phyloP scores from a whole-genome alignment of 1,284 basidiomycete genomes.

The Irpex sp. region DNA sequence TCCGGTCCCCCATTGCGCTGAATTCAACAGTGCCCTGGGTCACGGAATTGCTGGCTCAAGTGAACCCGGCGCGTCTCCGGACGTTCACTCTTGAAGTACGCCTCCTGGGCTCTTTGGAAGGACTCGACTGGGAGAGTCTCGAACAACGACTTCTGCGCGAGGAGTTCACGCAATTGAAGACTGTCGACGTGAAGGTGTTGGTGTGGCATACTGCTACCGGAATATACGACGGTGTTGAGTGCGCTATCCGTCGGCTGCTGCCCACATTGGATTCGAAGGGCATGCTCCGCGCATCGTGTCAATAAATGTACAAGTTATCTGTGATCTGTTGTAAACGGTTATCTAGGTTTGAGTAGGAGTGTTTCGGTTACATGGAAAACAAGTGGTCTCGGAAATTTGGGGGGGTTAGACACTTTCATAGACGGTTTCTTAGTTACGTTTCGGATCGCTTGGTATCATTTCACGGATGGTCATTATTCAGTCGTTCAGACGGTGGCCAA shows the following conservation, averaged over 20 bases:
- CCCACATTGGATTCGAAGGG: constrained; percentile 19
- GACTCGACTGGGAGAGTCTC: constrained; percentile 23
- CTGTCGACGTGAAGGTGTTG: constrained; percentile 19
- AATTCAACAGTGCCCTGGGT: constrained; percentile 24
- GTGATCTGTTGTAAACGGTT: no score
- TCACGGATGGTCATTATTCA: background rate
- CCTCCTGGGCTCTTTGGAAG: constrained; percentile 24
- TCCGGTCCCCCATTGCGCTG: constrained; percentile 24
- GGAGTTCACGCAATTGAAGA: constrained; percentile 16
- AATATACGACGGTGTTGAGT: constrained; percentile 17
- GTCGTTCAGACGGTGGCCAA: background rate
- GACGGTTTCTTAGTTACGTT: background rate
- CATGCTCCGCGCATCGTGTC: constrained; percentile 13
- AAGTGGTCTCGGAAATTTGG: background rate
- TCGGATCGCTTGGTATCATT: background rate
- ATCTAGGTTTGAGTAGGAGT: no score
- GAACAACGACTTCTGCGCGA: constrained; percentile 14
- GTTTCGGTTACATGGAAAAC: no score
- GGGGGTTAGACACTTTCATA: background rate
- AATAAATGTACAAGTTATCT: background rate
- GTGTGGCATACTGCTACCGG: constrained; percentile 23
- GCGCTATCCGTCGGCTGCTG: constrained; percentile 17
- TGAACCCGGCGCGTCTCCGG: constrained; percentile 14
- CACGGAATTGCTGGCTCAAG: constrained; percentile 18
- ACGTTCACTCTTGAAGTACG: constrained; percentile 18